These are phyloP conservation scores for Wickerhamomyces kurtzmanii DNA, from an alignment of 805 yeast genomes.

Conservation along the genomic window DNA sequence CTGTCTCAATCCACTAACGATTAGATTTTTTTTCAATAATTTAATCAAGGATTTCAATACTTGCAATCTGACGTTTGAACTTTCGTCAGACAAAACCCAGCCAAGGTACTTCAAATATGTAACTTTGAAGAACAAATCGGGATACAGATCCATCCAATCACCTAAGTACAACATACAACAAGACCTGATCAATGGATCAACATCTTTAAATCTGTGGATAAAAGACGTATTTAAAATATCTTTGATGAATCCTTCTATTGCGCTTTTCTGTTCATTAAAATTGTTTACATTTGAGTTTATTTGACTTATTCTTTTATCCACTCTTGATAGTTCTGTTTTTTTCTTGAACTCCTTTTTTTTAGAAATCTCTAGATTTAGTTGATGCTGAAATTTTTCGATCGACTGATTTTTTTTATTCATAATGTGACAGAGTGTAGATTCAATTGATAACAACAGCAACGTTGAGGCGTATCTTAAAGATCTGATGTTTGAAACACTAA, in stretches of 20 bases:
- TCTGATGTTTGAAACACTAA: constrained; percentile 61
- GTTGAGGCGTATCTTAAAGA: constrained; percentile 67
- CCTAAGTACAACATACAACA: constrained; percentile 59
- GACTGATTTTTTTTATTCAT: constrained; percentile 25
- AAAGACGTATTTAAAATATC: constrained; percentile 63
- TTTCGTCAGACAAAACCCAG: constrained; percentile 73
- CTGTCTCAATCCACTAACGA: constrained; percentile 60
- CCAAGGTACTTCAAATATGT: constrained; percentile 71
- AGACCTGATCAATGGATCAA: constrained; percentile 60
- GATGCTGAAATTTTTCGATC: constrained; percentile 26
- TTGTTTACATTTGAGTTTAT: constrained; percentile 31
- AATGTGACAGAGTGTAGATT: constrained; percentile 47
- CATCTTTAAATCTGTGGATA: constrained; percentile 71
- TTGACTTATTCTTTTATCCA: constrained; percentile 35
- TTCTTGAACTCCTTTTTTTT: constrained; percentile 24
- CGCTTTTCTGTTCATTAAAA: constrained; percentile 38
- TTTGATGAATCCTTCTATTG: constrained; percentile 44
- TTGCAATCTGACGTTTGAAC: constrained; percentile 50
- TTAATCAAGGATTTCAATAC: constrained; percentile 46
- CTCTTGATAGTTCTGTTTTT: no score
- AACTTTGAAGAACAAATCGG: constrained; percentile 63
- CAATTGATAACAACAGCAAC: constrained; percentile 44
- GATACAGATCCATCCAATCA: constrained; percentile 62
- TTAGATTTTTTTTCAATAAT: constrained; percentile 31
- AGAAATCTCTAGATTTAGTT: constrained; percentile 21